These are phyloP conservation scores for Entomortierella parvispora DNA, from an alignment of 192 early-diverging fungal species.

Conservation along the genomic window DNA sequence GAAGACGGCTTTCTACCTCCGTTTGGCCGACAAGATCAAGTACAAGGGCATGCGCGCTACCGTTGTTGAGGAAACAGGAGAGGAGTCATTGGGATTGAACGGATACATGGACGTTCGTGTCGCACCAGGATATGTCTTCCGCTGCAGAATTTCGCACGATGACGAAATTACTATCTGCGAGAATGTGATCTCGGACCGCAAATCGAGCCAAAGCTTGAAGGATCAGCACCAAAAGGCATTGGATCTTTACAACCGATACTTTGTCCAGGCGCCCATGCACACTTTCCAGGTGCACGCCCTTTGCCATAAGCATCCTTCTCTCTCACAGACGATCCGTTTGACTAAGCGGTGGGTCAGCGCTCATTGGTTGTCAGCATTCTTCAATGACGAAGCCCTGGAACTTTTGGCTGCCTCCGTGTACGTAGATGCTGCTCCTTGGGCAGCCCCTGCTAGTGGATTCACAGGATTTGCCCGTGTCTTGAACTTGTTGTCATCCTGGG, in stretches of 20 bases:
- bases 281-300: constrained; percentile 76
- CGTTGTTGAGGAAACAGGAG: constrained; percentile 60
- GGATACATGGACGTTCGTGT: constrained; percentile 79
- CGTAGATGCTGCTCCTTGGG: constrained; percentile 67
- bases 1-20: constrained; percentile 89
- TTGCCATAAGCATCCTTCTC: constrained; percentile 78
- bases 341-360: constrained; percentile 90
- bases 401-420: constrained; percentile 78
- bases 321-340: constrained; percentile 84
- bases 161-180: constrained; percentile 74
- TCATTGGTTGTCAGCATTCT: constrained; percentile 78
- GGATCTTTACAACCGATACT: constrained; percentile 59
- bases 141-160: constrained; percentile 79
- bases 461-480: constrained; percentile 84
- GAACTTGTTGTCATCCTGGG: constrained; percentile 75
- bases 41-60: constrained; percentile 55
- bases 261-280: constrained; percentile 62
- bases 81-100: constrained; percentile 58
- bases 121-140: constrained; percentile 79
- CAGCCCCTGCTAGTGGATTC: constrained; percentile 69
- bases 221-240: constrained; percentile 61
- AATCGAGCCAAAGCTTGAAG: constrained; percentile 54
- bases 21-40: constrained; percentile 72
- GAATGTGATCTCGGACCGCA: constrained; percentile 60
- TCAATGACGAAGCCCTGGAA: constrained; percentile 85